Conservation (phyloP, 2,329 filamentous ascomycete genomes). For the Grosmannia clavigera region DNA sequence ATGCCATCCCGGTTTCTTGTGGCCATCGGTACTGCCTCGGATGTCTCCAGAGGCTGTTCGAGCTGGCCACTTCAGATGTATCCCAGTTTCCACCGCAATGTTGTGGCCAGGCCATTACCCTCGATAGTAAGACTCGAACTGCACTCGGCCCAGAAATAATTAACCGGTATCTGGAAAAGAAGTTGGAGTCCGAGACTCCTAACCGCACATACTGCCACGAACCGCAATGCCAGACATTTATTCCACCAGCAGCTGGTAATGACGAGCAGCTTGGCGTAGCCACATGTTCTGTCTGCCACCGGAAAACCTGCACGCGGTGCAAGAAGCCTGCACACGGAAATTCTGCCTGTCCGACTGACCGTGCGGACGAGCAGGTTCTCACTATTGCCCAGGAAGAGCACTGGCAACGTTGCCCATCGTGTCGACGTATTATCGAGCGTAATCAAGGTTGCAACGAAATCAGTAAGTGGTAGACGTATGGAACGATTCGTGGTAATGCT, state of each 20-base stretch:
- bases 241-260: constrained; percentile 19
- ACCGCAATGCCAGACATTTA: constrained; percentile 30
- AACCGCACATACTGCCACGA: constrained; percentile 37
- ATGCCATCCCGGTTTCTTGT: constrained; percentile 17
- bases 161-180: constrained; percentile 25
- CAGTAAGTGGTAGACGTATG: constrained; percentile 26
- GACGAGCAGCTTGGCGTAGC: neutral
- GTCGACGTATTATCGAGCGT: constrained; percentile 32
- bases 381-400: constrained; percentile 23
- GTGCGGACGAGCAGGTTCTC: constrained; percentile 24
- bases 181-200: constrained; percentile 30
- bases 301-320: constrained; percentile 28
- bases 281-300: neutral
- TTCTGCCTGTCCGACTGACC: constrained; percentile 32
- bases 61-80: constrained; percentile 29
- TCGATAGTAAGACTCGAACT: constrained; percentile 22
- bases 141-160: constrained; percentile 16
- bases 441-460: constrained; percentile 38
- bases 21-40: constrained; percentile 34
- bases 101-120: constrained; percentile 28
- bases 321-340: constrained; percentile 27
- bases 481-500: neutral
- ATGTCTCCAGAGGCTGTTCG: constrained; percentile 33
- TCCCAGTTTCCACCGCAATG: constrained; percentile 40
- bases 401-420: constrained; percentile 36